phyloP scores from a whole-genome alignment of 345 rosid species.

The Eucalyptus caleyi region DNA sequence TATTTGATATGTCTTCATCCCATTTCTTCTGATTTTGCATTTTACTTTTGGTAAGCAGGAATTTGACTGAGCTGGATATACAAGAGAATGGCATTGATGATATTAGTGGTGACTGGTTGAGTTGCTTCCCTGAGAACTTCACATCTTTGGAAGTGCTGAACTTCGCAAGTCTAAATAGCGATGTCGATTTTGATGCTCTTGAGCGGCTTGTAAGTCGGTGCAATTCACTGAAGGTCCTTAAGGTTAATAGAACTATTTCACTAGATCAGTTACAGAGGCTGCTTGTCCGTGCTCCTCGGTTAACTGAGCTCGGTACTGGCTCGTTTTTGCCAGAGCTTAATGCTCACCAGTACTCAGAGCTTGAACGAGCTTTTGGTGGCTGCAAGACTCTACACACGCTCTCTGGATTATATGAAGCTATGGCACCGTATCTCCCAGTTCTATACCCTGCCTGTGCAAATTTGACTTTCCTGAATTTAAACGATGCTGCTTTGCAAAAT shows the following conservation, averaged over 20 bases:
- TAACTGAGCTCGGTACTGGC: constrained; percentile 58
- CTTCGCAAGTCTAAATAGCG: constrained; percentile 34
- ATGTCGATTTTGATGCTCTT: constrained; percentile 42
- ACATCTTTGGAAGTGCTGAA: constrained; percentile 44
- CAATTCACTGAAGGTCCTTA: constrained; percentile 40
- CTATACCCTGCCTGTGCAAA: constrained; percentile 29
- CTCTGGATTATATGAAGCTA: constrained; percentile 54
- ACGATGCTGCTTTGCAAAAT: constrained; percentile 40
- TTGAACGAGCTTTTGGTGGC: constrained; percentile 24
- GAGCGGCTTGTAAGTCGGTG: constrained; percentile 51
- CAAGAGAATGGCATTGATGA: constrained; percentile 58
- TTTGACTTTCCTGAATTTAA: constrained; percentile 52
- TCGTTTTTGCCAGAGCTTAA: constrained; percentile 35
- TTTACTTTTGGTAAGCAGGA: constrained; percentile 22
- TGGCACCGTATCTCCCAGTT: constrained; percentile 24
- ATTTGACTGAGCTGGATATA: constrained; percentile 54
- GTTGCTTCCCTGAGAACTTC: constrained; percentile 52
- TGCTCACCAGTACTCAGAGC: constrained; percentile 11
- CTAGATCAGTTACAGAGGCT: constrained; percentile 42
- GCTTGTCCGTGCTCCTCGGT: constrained; percentile 31
- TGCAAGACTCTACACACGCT: constrained; percentile 40
- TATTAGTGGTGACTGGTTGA: constrained; percentile 45
- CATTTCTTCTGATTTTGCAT: not conserved
- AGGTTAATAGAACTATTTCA: constrained; percentile 32
- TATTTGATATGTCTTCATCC: not conserved